Evolutionary conservation across 768 basidiomycete species (phyloP), one percentile per base, ranked within the genome.

Genomic region (Tulasnella calospora): DNA sequence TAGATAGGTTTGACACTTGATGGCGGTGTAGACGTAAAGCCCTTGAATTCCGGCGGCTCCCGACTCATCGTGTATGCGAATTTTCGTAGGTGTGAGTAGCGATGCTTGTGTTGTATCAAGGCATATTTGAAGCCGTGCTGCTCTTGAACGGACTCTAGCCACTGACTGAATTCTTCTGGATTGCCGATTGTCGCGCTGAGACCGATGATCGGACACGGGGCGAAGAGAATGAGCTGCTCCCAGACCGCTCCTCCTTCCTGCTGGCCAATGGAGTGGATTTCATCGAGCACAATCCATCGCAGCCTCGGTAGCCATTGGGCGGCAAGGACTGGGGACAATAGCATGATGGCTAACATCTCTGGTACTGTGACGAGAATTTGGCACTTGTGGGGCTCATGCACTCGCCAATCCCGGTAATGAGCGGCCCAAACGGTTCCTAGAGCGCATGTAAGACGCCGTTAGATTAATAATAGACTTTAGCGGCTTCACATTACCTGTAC

Each of bases 341-440:
- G 85, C 89, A 93, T 88, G 67, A 89, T 91, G 0, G 88, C 88
- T n/a, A 93, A 83, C 81, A 92, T 88, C 78, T 93, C 91, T 0
- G 92, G 92, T 1, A 92, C 91, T 0, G 92, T 93, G 8, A 93
- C 88, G n/a, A 93, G 85, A 51, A 93, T 92, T 82, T 93, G 92
- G 80, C 90, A 92, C 74, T 88, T 89, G 74, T 88, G 87, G 2
- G 91, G 87, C 77, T 92, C 87, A 78, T 92, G 86, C 27, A 90
- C 85, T 0, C 89, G 88, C 81, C 88, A 88, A 79, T 92, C 92
- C 0, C 91, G 86, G 0, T 91, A 91, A 78, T 91, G 90, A 47
- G 91, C 86, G 0, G 90, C 88, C 90, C 91, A 90, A 81, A 88
- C 88, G 76, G 87, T 88, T 79, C 86, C 90, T 92, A 79, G 46